These are phyloP conservation scores for Kluyveromyces nonfermentans DNA, from an alignment of 805 yeast species.

Conservation along the genomic window DNA sequence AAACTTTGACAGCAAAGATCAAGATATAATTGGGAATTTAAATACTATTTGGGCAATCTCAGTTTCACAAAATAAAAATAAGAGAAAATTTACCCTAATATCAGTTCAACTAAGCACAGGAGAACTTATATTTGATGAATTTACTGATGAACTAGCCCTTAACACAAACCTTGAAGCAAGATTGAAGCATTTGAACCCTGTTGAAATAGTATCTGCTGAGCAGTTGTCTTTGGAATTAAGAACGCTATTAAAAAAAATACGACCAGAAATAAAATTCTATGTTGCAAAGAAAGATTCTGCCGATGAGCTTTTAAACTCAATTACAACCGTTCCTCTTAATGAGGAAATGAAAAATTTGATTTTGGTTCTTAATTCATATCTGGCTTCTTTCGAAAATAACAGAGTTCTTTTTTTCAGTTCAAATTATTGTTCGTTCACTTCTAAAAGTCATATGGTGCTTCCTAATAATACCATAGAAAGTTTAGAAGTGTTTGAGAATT, in stretches of 20 bases:
- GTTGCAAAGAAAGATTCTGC: conserved; percentile 10
- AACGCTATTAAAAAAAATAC: conserved; percentile 31
- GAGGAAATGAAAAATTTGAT: conserved; percentile 24
- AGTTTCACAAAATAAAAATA: conserved; percentile 13
- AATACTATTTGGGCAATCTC: conserved; percentile 24
- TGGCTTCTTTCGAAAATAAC: conserved; percentile 55
- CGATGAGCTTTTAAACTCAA: conserved; percentile 5
- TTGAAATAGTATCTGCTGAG: conserved; percentile 46
- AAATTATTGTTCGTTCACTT: conserved; percentile 42
- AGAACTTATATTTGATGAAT: conserved; percentile 61
- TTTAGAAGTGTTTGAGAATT: conserved; percentile 65
- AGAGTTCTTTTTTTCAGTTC: conserved; percentile 42
- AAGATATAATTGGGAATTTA: conserved; percentile 17
- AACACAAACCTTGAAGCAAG: conserved; percentile 67
- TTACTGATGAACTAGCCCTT: conserved; percentile 43
- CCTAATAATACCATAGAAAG: conserved; percentile 60
- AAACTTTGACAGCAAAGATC: conserved; percentile 42
- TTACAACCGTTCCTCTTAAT: conserved; percentile 23
- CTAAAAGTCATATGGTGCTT: conserved; percentile 38
- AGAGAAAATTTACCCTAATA: conserved; percentile 12
- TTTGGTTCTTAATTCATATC: conserved; percentile 40
- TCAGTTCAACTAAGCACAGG: conserved; percentile 74
- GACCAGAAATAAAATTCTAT: conserved; percentile 17
- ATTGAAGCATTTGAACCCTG: conserved; percentile 62
- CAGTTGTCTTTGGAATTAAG: conserved; percentile 20